These are phyloP conservation scores for Phialocephala sp. DNA, from an alignment of 2,329 filamentous ascomycete species.

Conservation along the genomic window DNA sequence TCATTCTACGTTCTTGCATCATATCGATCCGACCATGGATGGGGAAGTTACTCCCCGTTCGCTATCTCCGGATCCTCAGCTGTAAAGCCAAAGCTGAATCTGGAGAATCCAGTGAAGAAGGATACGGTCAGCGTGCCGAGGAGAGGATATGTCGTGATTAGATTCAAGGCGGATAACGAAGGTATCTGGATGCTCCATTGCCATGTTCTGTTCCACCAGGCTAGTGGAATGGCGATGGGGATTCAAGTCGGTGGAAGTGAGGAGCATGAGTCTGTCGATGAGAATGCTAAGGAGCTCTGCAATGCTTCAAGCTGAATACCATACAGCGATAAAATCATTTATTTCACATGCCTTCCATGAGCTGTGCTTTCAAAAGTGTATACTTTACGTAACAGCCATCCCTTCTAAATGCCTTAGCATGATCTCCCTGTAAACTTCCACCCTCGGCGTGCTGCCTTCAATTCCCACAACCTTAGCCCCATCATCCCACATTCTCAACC, in stretches of 20 bases:
- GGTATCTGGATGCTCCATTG: slow-evolving; percentile 59
- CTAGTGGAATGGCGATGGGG: slow-evolving; percentile 50
- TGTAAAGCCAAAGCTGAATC: slow-evolving; percentile 37
- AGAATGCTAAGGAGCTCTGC: not conserved
- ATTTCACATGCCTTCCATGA: not conserved
- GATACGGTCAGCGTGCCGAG: slow-evolving; percentile 50
- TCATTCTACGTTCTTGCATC: slow-evolving; percentile 52
- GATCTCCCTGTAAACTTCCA: slow-evolving; percentile 38
- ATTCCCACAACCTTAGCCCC: slow-evolving; percentile 43
- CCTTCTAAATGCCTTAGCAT: slow-evolving; percentile 38
- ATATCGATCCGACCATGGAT: slow-evolving; percentile 28
- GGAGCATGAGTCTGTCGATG: slow-evolving; percentile 17
- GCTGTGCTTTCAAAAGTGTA: not conserved
- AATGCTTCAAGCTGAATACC: not conserved
- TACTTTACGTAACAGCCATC: not conserved
- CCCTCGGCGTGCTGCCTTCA: slow-evolving; percentile 38
- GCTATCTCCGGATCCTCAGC: slow-evolving; percentile 15
- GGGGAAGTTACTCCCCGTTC: slow-evolving; percentile 29
- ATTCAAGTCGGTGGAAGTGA: slow-evolving; percentile 27
- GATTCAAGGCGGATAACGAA: slow-evolving; percentile 55
- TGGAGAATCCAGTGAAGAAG: slow-evolving; percentile 54
- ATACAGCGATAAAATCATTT: not conserved
- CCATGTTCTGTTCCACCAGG: slow-evolving; percentile 49
- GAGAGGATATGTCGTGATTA: slow-evolving; percentile 51
- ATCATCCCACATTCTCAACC: slow-evolving; percentile 47